These are phyloP conservation scores for Bryoerythrophyllum caledonicum DNA, from an alignment of 225 moss, liverwort and hornwort genomes.

Conservation along the genomic window DNA sequence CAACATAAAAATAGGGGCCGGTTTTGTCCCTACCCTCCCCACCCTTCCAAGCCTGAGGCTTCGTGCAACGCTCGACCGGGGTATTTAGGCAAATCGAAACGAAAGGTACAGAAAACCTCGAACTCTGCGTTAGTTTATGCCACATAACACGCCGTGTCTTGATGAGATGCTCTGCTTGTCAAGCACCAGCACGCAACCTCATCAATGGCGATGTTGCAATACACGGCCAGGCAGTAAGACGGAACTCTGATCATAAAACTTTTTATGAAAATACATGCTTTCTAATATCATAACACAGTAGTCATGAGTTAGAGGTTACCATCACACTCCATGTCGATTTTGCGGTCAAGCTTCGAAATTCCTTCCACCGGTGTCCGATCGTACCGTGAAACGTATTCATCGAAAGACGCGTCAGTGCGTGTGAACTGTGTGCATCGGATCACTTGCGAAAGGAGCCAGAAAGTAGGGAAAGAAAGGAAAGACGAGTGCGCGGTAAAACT, in stretches of 20 bases:
- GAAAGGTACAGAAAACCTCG: neutral
- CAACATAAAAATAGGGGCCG: too few species aligned
- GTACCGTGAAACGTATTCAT: neutral
- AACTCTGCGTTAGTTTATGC: neutral
- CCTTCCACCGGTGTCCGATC: too few species aligned
- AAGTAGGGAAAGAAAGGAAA: neutral
- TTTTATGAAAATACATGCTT: too few species aligned
- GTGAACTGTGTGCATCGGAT: too few species aligned
- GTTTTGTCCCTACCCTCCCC: too few species aligned
- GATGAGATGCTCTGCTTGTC: constrained; percentile 7
- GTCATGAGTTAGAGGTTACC: too few species aligned
- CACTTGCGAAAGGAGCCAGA: neutral
- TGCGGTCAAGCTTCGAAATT: neutral
- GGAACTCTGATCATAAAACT: too few species aligned
- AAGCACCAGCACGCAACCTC: neutral
- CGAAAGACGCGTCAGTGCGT: neutral
- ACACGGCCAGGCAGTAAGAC: neutral
- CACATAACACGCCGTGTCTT: neutral
- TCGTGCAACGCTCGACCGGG: too few species aligned
- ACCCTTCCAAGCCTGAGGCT: too few species aligned
- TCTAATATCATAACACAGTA: too few species aligned
- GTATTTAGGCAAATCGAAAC: too few species aligned
- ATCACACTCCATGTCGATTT: neutral
- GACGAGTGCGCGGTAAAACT: constrained; percentile 7
- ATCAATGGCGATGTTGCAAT: constrained; percentile 2